phyloP scores from a whole-genome alignment of 2,329 filamentous ascomycete species.

The Diplodia mutila region DNA sequence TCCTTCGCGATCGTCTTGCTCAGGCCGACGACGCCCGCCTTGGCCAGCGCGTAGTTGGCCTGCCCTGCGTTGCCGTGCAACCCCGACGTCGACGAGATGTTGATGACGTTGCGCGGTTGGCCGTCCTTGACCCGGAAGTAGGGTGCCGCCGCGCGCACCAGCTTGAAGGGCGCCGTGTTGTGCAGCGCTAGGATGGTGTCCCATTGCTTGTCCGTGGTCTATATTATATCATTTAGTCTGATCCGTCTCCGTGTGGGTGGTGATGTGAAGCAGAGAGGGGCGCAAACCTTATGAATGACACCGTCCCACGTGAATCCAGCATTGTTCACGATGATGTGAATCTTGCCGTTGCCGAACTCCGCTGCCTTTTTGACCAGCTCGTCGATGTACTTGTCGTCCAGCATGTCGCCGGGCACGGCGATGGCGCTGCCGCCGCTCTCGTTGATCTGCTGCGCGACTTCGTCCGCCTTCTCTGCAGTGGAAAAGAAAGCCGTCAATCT shows the following conservation, averaged over 20 bases:
- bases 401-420: slow-evolving; percentile 75
- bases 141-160: slow-evolving; percentile 75
- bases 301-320: slow-evolving; percentile 93
- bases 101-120: slow-evolving; percentile 77
- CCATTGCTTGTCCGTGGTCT: slow-evolving; percentile 89
- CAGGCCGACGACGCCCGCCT: slow-evolving; percentile 80
- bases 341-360: slow-evolving; percentile 82
- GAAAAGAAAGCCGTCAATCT: background rate
- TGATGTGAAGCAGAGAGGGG: background rate
- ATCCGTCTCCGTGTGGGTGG: background rate
- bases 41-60: slow-evolving; percentile 84
- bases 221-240: background rate
- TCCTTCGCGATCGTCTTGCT: slow-evolving; percentile 90
- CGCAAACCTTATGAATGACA: slow-evolving; percentile 73
- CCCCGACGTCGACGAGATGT: slow-evolving; percentile 80
- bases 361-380: slow-evolving; percentile 74
- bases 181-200: slow-evolving; percentile 84
- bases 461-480: slow-evolving; percentile 66
- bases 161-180: slow-evolving; percentile 82
- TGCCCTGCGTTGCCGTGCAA: slow-evolving; percentile 89
- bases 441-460: slow-evolving; percentile 73
- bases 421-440: slow-evolving; percentile 67
- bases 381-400: slow-evolving; percentile 70
- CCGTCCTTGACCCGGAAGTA: slow-evolving; percentile 88
- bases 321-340: slow-evolving; percentile 90